Base-by-base conservation (phyloP, 31 red algal genomes). In the Odonthalia washingtoniensis region DNA sequence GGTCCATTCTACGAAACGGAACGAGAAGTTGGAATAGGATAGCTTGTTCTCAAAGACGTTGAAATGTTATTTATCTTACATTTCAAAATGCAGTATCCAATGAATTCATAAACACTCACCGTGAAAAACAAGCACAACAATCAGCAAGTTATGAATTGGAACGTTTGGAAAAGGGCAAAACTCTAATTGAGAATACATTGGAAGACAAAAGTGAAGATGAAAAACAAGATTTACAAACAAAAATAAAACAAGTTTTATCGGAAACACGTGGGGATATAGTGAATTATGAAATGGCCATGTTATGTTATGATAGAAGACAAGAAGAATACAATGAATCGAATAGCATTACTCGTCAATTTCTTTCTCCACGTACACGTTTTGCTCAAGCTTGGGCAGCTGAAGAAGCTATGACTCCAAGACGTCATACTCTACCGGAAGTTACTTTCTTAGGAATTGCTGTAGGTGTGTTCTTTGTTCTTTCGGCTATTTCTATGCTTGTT, bases 301-400 rank as follows among this genome's bases (percentile, higher is more conserved):
- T 70, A 9, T 21, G 6, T 27, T 70, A 27, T 37, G 28, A 70
- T 37, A 12, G 16, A 21, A 9, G 66, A 9, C 28, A 28, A 12
- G 66, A 70, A 9, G 66, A 70, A 32, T 70, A 70, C 28, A 70
- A 70, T 27, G 14, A 37, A 28, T 9, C 66, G 9, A 70, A 37
- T 27, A 37, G 9, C 12, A 12, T 70, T 12, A 27, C 66, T 37
- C 66, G 66, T 27, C 66, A 70, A 37, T 70, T 70, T 32, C 9
- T 70, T 6, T 27, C 66, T 9, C 66, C 66, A 32, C 66, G 66
- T 32, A 70, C 66, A 28, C 66, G 66, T 37, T 70, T 70, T 37
- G 34, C n/a, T 12, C 28, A 32, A 6, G 66, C 66, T 32, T 70
- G 66, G 66, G 66, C 9, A 27, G 66, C 9, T 34, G 66, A 70